These are phyloP conservation scores for Aquilaria malaccensis DNA, from an alignment of 345 rosid species.

Conservation along the genomic window DNA sequence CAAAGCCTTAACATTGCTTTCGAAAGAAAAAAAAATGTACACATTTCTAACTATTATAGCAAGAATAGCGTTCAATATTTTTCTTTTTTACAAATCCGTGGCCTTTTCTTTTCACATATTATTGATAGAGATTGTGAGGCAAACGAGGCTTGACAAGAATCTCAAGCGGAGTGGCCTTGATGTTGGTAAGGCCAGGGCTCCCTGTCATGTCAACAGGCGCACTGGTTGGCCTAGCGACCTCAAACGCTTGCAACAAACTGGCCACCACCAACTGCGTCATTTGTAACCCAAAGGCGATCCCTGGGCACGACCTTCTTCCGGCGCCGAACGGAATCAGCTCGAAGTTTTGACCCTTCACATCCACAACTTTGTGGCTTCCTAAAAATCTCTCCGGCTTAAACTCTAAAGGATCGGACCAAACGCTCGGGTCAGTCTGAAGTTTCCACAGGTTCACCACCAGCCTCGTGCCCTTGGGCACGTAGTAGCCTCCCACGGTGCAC, in stretches of 20 bases:
- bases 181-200: constrained; percentile 16
- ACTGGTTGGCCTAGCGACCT: constrained; percentile 7
- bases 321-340: constrained; percentile 34
- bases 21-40: too few relatives aligned
- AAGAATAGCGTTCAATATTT: too few relatives aligned
- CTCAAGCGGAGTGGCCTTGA: constrained; percentile 26
- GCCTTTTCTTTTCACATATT: background rate
- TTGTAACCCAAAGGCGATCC: constrained; percentile 12
- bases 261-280: constrained; percentile 25
- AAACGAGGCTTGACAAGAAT: constrained; percentile 23
- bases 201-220: constrained; percentile 28
- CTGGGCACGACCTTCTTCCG: constrained; percentile 35
- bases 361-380: constrained; percentile 18
- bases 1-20: too few relatives aligned
- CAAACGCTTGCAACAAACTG: constrained; percentile 26
- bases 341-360: constrained; percentile 26
- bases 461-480: constrained; percentile 23
- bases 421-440: constrained; percentile 23
- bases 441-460: constrained; percentile 29
- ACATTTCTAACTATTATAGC: background rate
- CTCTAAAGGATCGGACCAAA: constrained; percentile 29
- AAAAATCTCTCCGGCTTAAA: constrained; percentile 36
- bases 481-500: constrained; percentile 20
- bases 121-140: background rate
- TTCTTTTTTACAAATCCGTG: background rate